Base-by-base conservation (phyloP, 306 rosid genomes). In the Quercus gilva region DNA sequence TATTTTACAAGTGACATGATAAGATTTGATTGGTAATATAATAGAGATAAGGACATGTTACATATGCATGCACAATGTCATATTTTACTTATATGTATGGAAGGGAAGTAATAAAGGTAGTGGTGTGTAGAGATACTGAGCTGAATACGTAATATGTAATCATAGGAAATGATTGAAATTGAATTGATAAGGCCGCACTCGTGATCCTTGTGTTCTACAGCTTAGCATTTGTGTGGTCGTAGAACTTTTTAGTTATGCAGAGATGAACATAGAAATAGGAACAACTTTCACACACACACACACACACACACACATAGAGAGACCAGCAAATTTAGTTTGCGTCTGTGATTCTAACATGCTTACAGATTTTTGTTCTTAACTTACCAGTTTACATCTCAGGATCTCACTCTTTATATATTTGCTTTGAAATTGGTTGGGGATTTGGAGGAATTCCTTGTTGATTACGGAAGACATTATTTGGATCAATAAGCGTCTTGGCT, bases 371-470 rank as follows among this genome's bases (percentile, higher is more conserved):
- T 21, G 31, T 29, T 14, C 41, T 14, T 29, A 28, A 31, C 23
- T 17, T 6, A 29, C 3, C 33, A 65, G 37, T 18, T 65, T 8
- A 3, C 9, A 65, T 65, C 45, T 31, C 71, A 13, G 4, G 11
- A 28, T 11, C 74, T 64, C 53, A 65, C 21, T 33, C 10, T 25
- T 13, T 23, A 9, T 57, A 63, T 60, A 55, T 78, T 77, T n/a
- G 68, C 70, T 69, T 51, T 55, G 29, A 29, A 63, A 51, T 75
- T 76, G 57, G 35, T 41, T 55, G 72, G 57, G 2, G 82, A 71
- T 20, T 37, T 0, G 97, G 97, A 79, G 90, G 96, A 84, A 91
- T 89, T 43, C 97, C 92, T 81, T 91, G 98, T 52, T 85, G 84
- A 80, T 93, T 86, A 13, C 68, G 81, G 86, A 93, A 93, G 70